Percentiles rank a stretch among this genome's conserved stretches.
Evolutionary conservation across 2,329 filamentous ascomycete species (phyloP).

Genomic region (Xylaria sp.): DNA sequence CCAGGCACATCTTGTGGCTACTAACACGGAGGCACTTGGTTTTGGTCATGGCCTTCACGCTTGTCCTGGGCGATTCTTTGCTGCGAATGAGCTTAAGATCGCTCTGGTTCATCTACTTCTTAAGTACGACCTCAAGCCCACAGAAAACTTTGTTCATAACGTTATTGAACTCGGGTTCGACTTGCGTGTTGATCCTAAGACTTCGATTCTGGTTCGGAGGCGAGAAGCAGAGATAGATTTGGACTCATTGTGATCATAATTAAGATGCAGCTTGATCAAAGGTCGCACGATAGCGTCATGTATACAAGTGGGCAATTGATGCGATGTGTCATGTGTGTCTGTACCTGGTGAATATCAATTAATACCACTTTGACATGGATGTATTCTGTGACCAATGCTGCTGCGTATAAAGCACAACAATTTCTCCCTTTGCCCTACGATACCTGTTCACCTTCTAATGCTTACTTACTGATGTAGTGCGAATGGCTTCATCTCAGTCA

Average conservation of each 20-base stretch:
- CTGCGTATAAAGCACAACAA: too few species aligned
- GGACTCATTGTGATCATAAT: constrained; percentile 17
- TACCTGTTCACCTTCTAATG: too few species aligned
- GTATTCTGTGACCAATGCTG: neutral
- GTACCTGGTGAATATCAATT: neutral
- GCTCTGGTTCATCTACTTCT: constrained; percentile 38
- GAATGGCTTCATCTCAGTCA: too few species aligned
- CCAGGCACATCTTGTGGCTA: constrained; percentile 46
- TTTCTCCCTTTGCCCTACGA: too few species aligned
- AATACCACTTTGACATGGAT: neutral
- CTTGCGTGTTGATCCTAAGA: constrained; percentile 29
- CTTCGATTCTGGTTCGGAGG: constrained; percentile 35
- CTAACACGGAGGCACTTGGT: constrained; percentile 41
- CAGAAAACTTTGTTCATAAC: constrained; percentile 10
- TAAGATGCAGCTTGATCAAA: neutral
- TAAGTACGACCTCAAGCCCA: constrained; percentile 41
- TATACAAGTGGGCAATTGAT: neutral
- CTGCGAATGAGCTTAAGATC: constrained; percentile 51
- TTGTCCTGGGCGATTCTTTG: constrained; percentile 47
- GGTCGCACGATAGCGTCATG: neutral
- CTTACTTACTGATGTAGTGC: too few species aligned
- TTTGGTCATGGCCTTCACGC: constrained; percentile 53
- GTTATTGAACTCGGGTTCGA: constrained; percentile 25
- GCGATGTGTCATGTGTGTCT: neutral
- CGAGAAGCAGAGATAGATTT: constrained; percentile 39